Conservation (phyloP, 768 basidiomycete genomes). For the Lactarius sp. region DNA sequence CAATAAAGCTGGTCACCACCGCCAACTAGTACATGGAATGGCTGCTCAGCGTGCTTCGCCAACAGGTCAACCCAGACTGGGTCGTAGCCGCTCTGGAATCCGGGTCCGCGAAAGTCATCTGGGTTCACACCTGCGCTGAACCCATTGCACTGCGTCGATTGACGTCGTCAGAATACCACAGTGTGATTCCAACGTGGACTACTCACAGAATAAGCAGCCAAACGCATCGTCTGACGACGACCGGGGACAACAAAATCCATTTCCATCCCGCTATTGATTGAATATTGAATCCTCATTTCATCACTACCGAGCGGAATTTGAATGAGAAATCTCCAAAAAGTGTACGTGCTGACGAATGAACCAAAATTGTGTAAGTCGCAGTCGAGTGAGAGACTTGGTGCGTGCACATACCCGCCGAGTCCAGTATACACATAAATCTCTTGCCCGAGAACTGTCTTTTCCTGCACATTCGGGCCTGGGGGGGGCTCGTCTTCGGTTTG, state of each 20-base stretch:
- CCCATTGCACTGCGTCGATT: conserved; percentile 63
- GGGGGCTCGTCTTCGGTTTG: not conserved
- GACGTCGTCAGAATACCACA: conserved; percentile 4
- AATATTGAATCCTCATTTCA: conserved; percentile 78
- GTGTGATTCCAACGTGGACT: not conserved
- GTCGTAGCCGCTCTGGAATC: conserved; percentile 78
- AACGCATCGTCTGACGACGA: conserved; percentile 59
- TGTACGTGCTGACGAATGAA: conserved; percentile 57
- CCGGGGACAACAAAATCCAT: conserved; percentile 84
- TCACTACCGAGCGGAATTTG: conserved; percentile 51
- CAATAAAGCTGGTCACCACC: conserved; percentile 94
- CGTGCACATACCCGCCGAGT: conserved; percentile 40
- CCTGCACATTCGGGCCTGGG: conserved; percentile 34
- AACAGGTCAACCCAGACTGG: conserved; percentile 95
- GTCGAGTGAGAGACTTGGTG: too few species aligned
- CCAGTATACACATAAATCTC: conserved; percentile 70
- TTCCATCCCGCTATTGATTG: conserved; percentile 73
- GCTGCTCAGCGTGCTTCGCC: conserved; percentile 66
- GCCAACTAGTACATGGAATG: conserved; percentile 89
- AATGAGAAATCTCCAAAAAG: conserved; percentile 93
- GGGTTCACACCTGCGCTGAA: conserved; percentile 88
- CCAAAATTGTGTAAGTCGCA: not conserved
- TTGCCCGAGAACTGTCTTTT: conserved; percentile 49
- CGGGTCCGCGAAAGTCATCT: conserved; percentile 78
- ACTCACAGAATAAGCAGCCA: too few species aligned